Evolutionary conservation across 2,329 filamentous ascomycete genomes (phyloP).

Genomic region (Fusarium incarnatum): DNA sequence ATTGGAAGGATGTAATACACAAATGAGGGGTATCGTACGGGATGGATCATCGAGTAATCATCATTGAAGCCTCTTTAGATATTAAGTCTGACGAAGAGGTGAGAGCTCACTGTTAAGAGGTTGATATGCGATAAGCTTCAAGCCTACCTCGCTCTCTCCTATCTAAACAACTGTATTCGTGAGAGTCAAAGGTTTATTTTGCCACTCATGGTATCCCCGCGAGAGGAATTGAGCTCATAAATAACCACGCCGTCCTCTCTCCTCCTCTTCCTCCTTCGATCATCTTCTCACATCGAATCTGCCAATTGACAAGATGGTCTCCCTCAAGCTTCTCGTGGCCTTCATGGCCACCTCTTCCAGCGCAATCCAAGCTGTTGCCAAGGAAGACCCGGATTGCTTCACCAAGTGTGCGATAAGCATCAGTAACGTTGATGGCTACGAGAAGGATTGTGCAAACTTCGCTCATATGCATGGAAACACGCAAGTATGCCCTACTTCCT

Average conservation of each 20-base stretch:
- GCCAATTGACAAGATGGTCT: background rate
- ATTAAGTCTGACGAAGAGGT: background rate
- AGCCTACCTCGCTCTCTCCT: background rate
- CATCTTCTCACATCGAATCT: accelerated
- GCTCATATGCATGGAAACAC: background rate
- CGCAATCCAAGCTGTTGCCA: background rate
- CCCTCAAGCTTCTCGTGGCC: background rate
- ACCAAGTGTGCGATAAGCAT: background rate
- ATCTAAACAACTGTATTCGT: background rate
- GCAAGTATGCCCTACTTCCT: background rate
- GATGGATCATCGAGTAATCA: background rate
- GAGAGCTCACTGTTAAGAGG: background rate
- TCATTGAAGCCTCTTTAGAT: background rate
- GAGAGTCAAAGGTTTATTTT: background rate
- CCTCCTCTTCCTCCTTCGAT: background rate
- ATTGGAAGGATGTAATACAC: background rate
- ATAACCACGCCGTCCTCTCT: background rate
- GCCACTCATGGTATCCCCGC: background rate
- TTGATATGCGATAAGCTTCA: background rate
- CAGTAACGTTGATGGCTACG: background rate
- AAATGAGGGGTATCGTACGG: background rate
- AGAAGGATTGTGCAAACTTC: background rate
- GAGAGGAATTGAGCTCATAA: background rate
- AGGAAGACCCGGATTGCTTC: background rate
- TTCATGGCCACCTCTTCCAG: background rate